phyloP scores from a whole-genome alignment of 768 basidiomycete species.

The Paxillus rubicundulus region DNA sequence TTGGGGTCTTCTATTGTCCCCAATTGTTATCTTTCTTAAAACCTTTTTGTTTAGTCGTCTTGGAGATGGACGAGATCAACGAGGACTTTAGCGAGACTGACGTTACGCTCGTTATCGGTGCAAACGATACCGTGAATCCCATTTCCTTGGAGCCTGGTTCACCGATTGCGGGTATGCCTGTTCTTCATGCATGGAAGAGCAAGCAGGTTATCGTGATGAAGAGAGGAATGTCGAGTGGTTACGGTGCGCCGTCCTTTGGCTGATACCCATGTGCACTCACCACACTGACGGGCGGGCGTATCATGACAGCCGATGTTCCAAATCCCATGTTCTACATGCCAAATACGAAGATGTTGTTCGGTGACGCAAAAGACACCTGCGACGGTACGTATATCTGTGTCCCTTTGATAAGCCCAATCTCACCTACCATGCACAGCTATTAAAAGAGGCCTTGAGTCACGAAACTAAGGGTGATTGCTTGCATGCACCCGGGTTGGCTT shows the following conservation, averaged over 20 bases:
- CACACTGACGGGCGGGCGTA: not conserved
- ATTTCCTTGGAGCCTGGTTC: slow-evolving; percentile 86
- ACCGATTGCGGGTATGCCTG: slow-evolving; percentile 90
- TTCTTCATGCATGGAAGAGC: slow-evolving; percentile 90
- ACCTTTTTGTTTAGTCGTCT: slow-evolving; percentile 53
- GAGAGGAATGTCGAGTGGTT: slow-evolving; percentile 84
- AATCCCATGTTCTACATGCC: slow-evolving; percentile 95
- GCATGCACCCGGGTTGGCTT: not conserved
- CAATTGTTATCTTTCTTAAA: not conserved
- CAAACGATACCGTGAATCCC: slow-evolving; percentile 91
- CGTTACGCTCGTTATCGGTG: slow-evolving; percentile 87
- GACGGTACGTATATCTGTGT: slow-evolving; percentile 52
- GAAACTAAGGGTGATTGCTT: slow-evolving; percentile 12
- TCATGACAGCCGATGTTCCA: slow-evolving; percentile 71
- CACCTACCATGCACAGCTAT: slow-evolving; percentile 40
- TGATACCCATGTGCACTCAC: not conserved
- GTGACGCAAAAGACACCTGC: slow-evolving; percentile 88
- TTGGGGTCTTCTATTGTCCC: not conserved
- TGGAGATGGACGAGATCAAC: slow-evolving; percentile 95
- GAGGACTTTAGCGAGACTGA: slow-evolving; percentile 88
- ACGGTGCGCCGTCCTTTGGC: slow-evolving; percentile 48
- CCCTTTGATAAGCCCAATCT: not conserved
- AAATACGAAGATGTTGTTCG: slow-evolving; percentile 87
- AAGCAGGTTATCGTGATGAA: slow-evolving; percentile 94
- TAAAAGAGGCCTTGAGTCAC: slow-evolving; percentile 54